Base-by-base conservation (phyloP, 352 stramenopile genomes). In the Peronospora farinosa region DNA sequence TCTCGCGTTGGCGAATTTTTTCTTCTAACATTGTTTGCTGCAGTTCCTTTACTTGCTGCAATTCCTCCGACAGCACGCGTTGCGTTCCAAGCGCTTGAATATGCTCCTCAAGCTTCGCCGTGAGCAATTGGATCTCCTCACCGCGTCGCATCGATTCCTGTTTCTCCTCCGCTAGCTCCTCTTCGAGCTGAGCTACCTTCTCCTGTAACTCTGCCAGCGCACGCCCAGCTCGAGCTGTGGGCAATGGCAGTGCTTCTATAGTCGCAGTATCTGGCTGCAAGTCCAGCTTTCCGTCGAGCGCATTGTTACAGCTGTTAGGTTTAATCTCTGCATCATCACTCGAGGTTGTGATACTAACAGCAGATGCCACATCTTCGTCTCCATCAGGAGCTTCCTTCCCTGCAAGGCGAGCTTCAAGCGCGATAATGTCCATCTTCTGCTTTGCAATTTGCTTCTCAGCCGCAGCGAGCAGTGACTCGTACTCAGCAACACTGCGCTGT, bases 401-500 rank as follows among this genome's bases (percentile, higher is more conserved):
- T 8, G 69, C 48, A 0, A 88, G 62, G 8, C 72, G 61, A 38
- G 76, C 74, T 55, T 94, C 80, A 27, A 95, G 61, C 0, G 82
- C 77, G 19, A 88, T 78, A 50, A 95, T 92, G 51, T 95, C 84
- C 13, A 69, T 88, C 48, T 90, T 67, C 47, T 93, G 84, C 35
- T 83, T 82, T 28, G 63, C 71, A 16, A 95, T 79, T 16, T 78
- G 70, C 44, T 89, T 91, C 51, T 96, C 84, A 0, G 79, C 78
- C 27, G 90, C 86, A 25, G 70, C 60, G 1, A 97, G 62, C 44
- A 96, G 53, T 12, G 76, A 50, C 65, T 95, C 92, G 59, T 96
- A 93, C 62, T 97, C 91, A 23, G 92, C 84, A 13, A 96, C 85
- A 50, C 81, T 96, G 33, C 84, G 75, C 43, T 92, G 74, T 46